These are phyloP conservation scores for Gnaphalium uliginosum DNA, from an alignment of 129 eudicot species.

Conservation along the genomic window DNA sequence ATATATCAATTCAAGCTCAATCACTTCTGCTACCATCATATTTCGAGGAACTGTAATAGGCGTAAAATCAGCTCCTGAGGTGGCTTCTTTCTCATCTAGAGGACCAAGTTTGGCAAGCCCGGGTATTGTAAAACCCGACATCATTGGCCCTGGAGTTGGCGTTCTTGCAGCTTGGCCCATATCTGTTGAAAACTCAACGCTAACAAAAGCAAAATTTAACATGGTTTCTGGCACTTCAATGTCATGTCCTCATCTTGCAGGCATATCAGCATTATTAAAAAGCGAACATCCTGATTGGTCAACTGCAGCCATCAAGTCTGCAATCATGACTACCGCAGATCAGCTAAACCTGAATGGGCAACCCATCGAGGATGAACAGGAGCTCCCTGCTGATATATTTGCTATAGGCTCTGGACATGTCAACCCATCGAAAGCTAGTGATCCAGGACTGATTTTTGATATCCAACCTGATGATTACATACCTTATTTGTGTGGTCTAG, in stretches of 20 bases:
- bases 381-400: slow-evolving; percentile 32
- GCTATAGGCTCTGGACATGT: slow-evolving; percentile 43
- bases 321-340: slow-evolving; percentile 42
- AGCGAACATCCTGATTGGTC: slow-evolving; percentile 45
- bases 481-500: slow-evolving; percentile 40
- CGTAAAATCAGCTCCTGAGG: slow-evolving; percentile 27
- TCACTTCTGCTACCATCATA: slow-evolving; percentile 26
- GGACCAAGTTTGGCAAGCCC: slow-evolving; percentile 43
- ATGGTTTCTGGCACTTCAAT: slow-evolving; percentile 43
- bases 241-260: slow-evolving; percentile 48
- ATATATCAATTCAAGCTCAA: slow-evolving; percentile 29
- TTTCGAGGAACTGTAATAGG: slow-evolving; percentile 43
- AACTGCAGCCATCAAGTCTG: slow-evolving; percentile 43
- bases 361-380: slow-evolving; percentile 32
- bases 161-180: slow-evolving; percentile 44
- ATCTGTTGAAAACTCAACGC: slow-evolving; percentile 36
- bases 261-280: slow-evolving; percentile 39
- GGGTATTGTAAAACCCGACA: slow-evolving; percentile 41
- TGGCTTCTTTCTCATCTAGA: slow-evolving; percentile 39
- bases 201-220: slow-evolving; percentile 33
- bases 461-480: slow-evolving; percentile 32
- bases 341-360: slow-evolving; percentile 4
- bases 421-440: slow-evolving; percentile 33
- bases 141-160: slow-evolving; percentile 39
- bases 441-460: slow-evolving; percentile 44